A percentile compares a stretch with the other conserved stretches of the same genome.
Conservation (phyloP, 1,284 basidiomycete genomes). For the Cutaneotrichosporon cavernicola region DNA sequence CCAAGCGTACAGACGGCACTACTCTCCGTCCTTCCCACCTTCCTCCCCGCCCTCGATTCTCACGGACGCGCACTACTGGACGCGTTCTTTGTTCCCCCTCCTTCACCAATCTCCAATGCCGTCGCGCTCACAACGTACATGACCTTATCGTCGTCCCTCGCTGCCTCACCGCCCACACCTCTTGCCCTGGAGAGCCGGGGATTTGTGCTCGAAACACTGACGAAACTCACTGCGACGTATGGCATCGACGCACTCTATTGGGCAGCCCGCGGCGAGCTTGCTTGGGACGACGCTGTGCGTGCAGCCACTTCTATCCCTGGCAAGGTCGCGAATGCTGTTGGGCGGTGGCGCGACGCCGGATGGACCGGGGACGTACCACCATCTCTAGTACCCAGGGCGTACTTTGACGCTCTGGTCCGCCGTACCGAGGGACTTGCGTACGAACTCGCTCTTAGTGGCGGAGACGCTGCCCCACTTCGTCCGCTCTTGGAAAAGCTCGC, state of each 20-base stretch:
- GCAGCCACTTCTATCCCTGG: constrained; percentile 34
- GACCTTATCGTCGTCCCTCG: constrained; percentile 32
- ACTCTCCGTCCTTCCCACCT: constrained; percentile 59
- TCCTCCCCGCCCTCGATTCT: constrained; percentile 63
- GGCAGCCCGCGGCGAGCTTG: constrained; percentile 22
- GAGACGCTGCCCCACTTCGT: constrained; percentile 23
- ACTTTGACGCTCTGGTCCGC: constrained; percentile 60
- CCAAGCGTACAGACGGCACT: constrained; percentile 37
- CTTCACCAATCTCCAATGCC: not conserved
- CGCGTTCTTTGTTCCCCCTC: constrained; percentile 34
- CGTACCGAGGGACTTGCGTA: constrained; percentile 44
- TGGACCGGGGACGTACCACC: constrained; percentile 33
- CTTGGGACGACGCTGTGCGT: constrained; percentile 47
- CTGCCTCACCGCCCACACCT: constrained; percentile 15
- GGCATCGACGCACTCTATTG: constrained; percentile 66
- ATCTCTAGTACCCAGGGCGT: constrained; percentile 48
- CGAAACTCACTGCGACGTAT: constrained; percentile 61
- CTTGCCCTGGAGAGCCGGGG: constrained; percentile 30
- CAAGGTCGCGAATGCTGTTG: constrained; percentile 47
- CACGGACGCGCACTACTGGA: constrained; percentile 31
- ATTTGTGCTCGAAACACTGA: constrained; percentile 55
- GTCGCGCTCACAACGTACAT: constrained; percentile 39
- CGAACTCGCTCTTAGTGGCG: constrained; percentile 57
- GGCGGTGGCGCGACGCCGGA: constrained; percentile 51
- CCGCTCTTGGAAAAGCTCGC: constrained; percentile 35